A percentile compares a stretch with the other conserved stretches of the same genome.
Conservation (phyloP, 2,329 filamentous ascomycete species). For the Chaetomiaceae sp. region DNA sequence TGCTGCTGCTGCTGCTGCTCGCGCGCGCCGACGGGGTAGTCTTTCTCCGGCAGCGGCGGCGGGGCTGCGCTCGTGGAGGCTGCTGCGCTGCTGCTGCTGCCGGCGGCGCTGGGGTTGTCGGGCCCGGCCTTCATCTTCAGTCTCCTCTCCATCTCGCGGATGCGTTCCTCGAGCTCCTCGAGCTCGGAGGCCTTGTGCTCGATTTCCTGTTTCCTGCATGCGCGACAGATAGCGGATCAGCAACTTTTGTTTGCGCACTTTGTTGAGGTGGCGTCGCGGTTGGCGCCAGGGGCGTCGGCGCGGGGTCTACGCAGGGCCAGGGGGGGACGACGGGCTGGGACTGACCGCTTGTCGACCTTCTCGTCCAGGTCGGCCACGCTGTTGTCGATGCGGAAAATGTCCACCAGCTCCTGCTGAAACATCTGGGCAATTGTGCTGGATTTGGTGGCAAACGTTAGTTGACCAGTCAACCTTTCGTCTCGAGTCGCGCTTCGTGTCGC, state of each 20-base stretch:
- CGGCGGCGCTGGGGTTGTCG: background rate
- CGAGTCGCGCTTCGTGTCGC: background rate
- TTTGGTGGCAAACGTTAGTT: conserved; percentile 13
- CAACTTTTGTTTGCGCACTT: background rate
- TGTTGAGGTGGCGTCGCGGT: conserved; percentile 4
- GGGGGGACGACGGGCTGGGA: conserved; percentile 17
- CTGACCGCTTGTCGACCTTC: conserved; percentile 76
- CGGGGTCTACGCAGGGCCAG: conserved; percentile 8
- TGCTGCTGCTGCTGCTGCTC: conserved; percentile 37
- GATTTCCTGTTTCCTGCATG: conserved; percentile 71
- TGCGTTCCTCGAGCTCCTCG: conserved; percentile 73
- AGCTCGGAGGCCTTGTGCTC: conserved; percentile 70
- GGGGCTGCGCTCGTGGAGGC: conserved; percentile 7
- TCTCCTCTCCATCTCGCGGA: conserved; percentile 78
- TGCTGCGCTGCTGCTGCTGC: conserved; percentile 21
- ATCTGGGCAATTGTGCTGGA: conserved; percentile 76
- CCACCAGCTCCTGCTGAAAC: conserved; percentile 80
- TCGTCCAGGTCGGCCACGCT: conserved; percentile 40
- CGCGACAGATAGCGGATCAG: conserved; percentile 31
- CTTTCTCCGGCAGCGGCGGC: conserved; percentile 27
- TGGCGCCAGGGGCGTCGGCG: background rate
- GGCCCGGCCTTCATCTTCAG: conserved; percentile 43
- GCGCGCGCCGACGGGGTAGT: conserved; percentile 18
- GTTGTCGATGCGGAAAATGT: conserved; percentile 82
- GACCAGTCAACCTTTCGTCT: background rate